A percentile compares a stretch with the other conserved stretches of the same genome.
Evolutionary conservation across 2,329 filamentous ascomycete genomes (phyloP).

Genomic region (Pezicula neosporulosa): DNA sequence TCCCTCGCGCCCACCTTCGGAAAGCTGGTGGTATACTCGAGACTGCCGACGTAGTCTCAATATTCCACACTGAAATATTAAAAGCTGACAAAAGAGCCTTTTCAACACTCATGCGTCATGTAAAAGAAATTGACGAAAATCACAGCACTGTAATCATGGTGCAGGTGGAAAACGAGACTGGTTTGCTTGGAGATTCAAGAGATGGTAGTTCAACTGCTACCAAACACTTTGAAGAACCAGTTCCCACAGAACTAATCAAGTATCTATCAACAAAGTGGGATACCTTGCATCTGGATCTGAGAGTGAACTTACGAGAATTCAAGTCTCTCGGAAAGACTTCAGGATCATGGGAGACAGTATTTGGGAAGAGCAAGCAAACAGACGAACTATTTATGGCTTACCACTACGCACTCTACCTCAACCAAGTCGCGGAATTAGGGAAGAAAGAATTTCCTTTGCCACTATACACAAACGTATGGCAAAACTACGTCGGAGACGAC

Average conservation of each 20-base stretch:
- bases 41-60: conserved; percentile 30
- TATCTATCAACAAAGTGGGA: conserved; percentile 25
- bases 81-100: conserved; percentile 38
- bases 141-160: conserved; percentile 52
- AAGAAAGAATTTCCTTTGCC: conserved; percentile 38
- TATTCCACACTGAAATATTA: conserved; percentile 32
- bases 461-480: conserved; percentile 44
- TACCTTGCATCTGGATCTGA: conserved; percentile 20
- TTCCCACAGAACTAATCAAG: conserved; percentile 33
- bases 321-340: not conserved
- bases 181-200: conserved; percentile 47
- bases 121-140: conserved; percentile 39
- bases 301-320: conserved; percentile 6
- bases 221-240: conserved; percentile 33
- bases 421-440: conserved; percentile 36
- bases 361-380: conserved; percentile 32
- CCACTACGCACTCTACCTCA: conserved; percentile 37
- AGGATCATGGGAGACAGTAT: conserved; percentile 34
- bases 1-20: conserved; percentile 26
- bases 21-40: conserved; percentile 21
- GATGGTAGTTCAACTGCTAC: conserved; percentile 41
- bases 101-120: conserved; percentile 31
- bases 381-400: conserved; percentile 48
- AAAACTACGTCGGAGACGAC: conserved; percentile 34
- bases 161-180: conserved; percentile 54